Evolutionary conservation across 1,284 basidiomycete species (phyloP), one percentile per base, ranked within the genome.

Genomic region (Apiotrichum mycotoxinovorans): DNA sequence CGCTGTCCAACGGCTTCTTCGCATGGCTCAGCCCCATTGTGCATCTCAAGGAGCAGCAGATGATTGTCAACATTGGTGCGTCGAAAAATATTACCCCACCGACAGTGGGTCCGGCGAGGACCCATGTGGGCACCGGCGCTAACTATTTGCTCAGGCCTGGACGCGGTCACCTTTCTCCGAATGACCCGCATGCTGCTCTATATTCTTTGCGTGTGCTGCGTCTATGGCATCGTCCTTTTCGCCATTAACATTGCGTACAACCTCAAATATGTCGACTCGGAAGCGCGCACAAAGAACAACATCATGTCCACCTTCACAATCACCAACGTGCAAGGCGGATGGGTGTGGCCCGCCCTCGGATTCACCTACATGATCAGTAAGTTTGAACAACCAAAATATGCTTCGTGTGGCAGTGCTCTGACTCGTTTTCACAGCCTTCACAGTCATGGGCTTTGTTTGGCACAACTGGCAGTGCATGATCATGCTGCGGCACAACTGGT

Each of bases 81-180:
- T 60, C 15, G 4, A 30, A 30, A 30, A 30, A 30, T 30, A n/a
- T n/a, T n/a, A n/a, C n/a, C n/a, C n/a, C n/a, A n/a, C n/a, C n/a
- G n/a, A n/a, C n/a, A n/a, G n/a, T n/a, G n/a, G n/a, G n/a, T n/a
- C n/a, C n/a, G n/a, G n/a, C n/a, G n/a, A n/a, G n/a, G n/a, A n/a
- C n/a, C n/a, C n/a, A n/a, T n/a, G n/a, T n/a, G n/a, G n/a, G n/a
- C n/a, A n/a, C 22, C 17, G 10, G 41, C 22, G 10, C 40, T 41
- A 20, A 23, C 37, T 38, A 7, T 17, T 17, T 14, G 3, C 20
- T 8, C 40, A 33, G 45, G 91, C 18, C 84, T 97, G 22, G 96
- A 99, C 73, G 95, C 94, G 0, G 87, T 92, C 50, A 84, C 89
- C 15, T 99, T 91, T 76, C 84, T 99, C 20, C 87, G 94, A 23